Evolutionary conservation across 148 eudicot genomes (phyloP), one percentile per base, ranked within the genome.

Genomic region (Fagopyrum homotropicum): DNA sequence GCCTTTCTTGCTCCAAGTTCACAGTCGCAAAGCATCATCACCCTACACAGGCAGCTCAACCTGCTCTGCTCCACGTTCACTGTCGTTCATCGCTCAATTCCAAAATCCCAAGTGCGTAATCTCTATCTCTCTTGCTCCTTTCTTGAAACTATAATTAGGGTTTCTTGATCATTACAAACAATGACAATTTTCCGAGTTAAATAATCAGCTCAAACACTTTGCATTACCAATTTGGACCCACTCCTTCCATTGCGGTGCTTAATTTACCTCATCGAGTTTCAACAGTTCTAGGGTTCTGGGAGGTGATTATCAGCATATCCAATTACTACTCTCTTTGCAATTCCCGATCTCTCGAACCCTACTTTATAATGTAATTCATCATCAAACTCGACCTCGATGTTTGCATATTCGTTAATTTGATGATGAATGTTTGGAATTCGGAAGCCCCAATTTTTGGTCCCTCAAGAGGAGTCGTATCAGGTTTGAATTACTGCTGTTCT

Each of bases 141-240:
- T 63, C 0, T 63, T 15, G 45, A 35, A 63, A 63, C 6, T 66
- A 40, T 40, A 35, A 6, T 17, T 66, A 66, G 71, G 71, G 71
- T 66, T 66, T 40, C 19, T 35, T 40, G 12, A 66, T 66, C 71
- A 66, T 35, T 40, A 66, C 71, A 4, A 66, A 43, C 46, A 66
- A 40, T 66, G 70, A 43, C 47, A 40, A 15, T 66, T 66, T 40
- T 66, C 19, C 5, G 71, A 66, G 47, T 66, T 30, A 40, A 66
- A 66, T 66, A 66, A 4, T 66, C 47, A 66, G 71, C 14, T 61
- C 44, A 61, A 61, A 4, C 69, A 1, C 69, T 29, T 14, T 11
- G 68, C 45, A 10, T 61, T 61, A 8, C 66, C 11, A n/a, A 11
- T 64, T 64, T 64, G 69, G 69, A 64, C 45, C 69, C 70, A 66